A percentile compares a stretch with the other conserved stretches of the same genome.
Evolutionary conservation across 2,329 filamentous ascomycete species (phyloP).

Genomic region (Whalleya microplaca): DNA sequence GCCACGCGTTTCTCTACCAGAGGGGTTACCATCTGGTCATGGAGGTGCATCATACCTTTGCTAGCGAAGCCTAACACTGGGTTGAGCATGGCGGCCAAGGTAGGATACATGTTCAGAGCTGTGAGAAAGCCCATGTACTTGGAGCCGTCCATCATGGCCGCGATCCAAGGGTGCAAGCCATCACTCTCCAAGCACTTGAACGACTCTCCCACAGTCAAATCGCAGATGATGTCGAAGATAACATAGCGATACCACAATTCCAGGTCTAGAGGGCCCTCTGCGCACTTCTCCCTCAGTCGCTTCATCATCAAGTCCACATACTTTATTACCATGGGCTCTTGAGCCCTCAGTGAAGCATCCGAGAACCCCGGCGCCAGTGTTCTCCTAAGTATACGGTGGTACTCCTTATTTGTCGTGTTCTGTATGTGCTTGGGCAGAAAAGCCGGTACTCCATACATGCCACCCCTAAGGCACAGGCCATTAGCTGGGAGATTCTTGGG

Average conservation of each 20-base stretch:
- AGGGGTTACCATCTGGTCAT: slow-evolving; percentile 3
- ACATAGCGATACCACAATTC: slow-evolving; percentile 10
- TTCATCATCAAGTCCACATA: slow-evolving; percentile 36
- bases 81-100: slow-evolving; percentile 5
- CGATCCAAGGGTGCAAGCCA: slow-evolving; percentile 15
- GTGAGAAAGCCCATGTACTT: slow-evolving; percentile 5
- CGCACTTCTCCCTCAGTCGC: slow-evolving; percentile 22
- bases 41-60: neutral
- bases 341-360: slow-evolving; percentile 38
- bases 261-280: neutral
- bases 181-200: slow-evolving; percentile 2
- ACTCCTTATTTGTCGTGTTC: slow-evolving; percentile 32
- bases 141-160: slow-evolving; percentile 2
- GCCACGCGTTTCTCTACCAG: slow-evolving; percentile 9
- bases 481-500: neutral
- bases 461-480: neutral
- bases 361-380: slow-evolving; percentile 39
- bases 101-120: slow-evolving; percentile 12
- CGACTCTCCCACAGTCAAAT: slow-evolving; percentile 4
- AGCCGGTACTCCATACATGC: slow-evolving; percentile 15
- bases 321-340: slow-evolving; percentile 37
- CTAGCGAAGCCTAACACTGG: neutral
- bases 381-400: slow-evolving; percentile 28
- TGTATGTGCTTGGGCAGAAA: slow-evolving; percentile 21
- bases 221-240: slow-evolving; percentile 9